Percentiles rank a stretch among this genome's conserved stretches.
Conservation (phyloP, 345 rosid genomes). For the Melaleuca alternifolia region DNA sequence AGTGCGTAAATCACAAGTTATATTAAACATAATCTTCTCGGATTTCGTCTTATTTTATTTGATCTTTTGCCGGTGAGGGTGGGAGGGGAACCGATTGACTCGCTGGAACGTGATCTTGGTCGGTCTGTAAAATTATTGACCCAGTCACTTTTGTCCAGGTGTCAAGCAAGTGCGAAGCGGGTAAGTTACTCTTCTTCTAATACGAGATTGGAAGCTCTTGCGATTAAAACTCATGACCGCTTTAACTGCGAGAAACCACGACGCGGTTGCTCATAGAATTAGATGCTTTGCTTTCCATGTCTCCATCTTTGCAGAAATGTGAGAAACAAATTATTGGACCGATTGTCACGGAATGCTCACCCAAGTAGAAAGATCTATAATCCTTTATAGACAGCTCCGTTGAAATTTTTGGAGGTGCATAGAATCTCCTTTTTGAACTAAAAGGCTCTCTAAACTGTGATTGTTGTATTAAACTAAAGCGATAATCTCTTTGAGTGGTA, state of each 20-base stretch:
- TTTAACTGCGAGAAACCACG: too few species aligned
- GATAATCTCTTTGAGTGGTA: too few species aligned
- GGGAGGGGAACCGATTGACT: neutral
- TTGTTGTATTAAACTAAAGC: neutral
- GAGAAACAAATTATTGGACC: neutral
- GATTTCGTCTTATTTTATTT: neutral
- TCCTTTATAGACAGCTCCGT: neutral
- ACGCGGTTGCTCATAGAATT: neutral
- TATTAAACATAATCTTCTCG: neutral
- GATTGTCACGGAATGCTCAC: neutral
- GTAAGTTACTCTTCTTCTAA: neutral
- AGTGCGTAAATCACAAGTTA: neutral
- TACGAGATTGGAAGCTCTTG: neutral
- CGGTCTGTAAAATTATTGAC: neutral
- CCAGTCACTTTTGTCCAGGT: neutral
- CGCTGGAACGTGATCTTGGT: neutral
- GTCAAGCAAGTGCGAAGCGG: neutral
- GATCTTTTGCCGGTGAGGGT: neutral
- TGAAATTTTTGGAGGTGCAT: neutral
- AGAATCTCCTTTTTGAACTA: neutral
- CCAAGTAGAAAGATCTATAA: neutral
- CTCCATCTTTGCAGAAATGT: neutral
- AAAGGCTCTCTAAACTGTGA: neutral
- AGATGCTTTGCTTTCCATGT: neutral
- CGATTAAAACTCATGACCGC: neutral